Base-by-base conservation (phyloP, 306 rosid species). In the Glycine soja region DNA sequence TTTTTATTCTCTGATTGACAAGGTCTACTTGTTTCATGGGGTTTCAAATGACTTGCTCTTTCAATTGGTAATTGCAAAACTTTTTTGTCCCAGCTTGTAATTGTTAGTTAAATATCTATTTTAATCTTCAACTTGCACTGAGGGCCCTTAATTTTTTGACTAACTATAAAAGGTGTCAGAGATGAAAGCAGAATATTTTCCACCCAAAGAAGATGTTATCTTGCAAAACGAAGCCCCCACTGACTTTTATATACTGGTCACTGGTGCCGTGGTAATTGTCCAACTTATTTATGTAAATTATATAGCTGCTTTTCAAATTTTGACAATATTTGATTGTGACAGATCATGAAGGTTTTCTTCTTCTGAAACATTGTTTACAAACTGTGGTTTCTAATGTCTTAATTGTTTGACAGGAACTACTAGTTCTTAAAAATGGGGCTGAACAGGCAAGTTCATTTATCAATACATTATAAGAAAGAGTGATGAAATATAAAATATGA, bases 181-280 rank as follows among this genome's bases (percentile, higher is more conserved):
- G 92, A 96, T 92, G 99, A 96, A 96, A 82, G 94, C 99, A 0
- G 99, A 96, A 88, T 96, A 93, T 51, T 96, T 96, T 87, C 99
- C 99, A 16, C 99, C 98, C 14, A 96, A 88, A 80, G 99, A 96
- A 83, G 99, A 96, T 79, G 92, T 96, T 38, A 92, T 96, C 82
- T 88, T 96, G 85, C 97, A 96, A 89, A 93, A 93, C 16, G 99
- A 96, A 87, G 97, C 98, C 15, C 98, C 99, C 6, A 96, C 98
- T 48, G 98, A 96, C 74, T 93, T 96, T 82, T 96, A 96, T 77
- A 72, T 96, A 68, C 90, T 93, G 15, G 98, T 92, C 71, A 89
- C 92, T 18, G 99, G 98, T 58, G 91, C 93, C 5, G 97, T 89
- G 97, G 99, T 95, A 91, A 80, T 66, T 74, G 18, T 72, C 47